A percentile compares a stretch with the other conserved stretches of the same genome.
These are phyloP conservation scores for Melastoma candidum DNA, from an alignment of 441 rosid genomes.

Conservation along the genomic window DNA sequence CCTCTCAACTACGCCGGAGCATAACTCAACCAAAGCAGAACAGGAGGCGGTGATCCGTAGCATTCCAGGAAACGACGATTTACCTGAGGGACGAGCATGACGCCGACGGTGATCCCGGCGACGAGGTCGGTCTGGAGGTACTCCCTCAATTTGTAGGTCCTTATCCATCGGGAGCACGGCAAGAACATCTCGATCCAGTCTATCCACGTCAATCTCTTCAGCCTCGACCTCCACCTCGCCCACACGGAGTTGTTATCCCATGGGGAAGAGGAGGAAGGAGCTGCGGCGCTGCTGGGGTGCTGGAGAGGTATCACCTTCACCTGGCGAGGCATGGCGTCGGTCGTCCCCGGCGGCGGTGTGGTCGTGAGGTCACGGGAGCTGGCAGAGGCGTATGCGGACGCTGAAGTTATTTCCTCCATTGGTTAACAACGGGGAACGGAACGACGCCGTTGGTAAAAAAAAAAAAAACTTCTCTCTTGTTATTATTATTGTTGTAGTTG, in stretches of 20 bases:
- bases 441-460: too few species aligned
- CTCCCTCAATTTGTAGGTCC: conserved; percentile 63
- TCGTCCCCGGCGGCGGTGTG: too few species aligned
- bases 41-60: too few species aligned
- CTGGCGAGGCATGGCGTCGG: conserved; percentile 26
- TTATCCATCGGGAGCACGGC: conserved; percentile 83
- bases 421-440: too few species aligned
- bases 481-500: too few species aligned
- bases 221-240: conserved; percentile 28
- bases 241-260: conserved; percentile 7
- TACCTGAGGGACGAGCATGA: conserved; percentile 99
- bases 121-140: conserved; percentile 68
- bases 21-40: too few species aligned
- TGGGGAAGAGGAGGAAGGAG: conserved; percentile 19
- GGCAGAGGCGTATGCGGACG: too few species aligned
- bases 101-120: conserved; percentile 81
- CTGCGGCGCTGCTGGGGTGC: conserved; percentile 27
- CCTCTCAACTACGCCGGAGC: too few species aligned
- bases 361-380: too few species aligned
- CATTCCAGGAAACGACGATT: too few species aligned
- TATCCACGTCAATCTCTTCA: conserved; percentile 37
- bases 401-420: too few species aligned
- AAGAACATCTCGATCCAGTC: conserved; percentile 50
- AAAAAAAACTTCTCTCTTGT: too few species aligned
- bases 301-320: conserved; percentile 67